A percentile compares a stretch with the other conserved stretches of the same genome.
Evolutionary conservation across 176 grass and related monocot genomes (phyloP).

Genomic region (Eleusine coracana): DNA sequence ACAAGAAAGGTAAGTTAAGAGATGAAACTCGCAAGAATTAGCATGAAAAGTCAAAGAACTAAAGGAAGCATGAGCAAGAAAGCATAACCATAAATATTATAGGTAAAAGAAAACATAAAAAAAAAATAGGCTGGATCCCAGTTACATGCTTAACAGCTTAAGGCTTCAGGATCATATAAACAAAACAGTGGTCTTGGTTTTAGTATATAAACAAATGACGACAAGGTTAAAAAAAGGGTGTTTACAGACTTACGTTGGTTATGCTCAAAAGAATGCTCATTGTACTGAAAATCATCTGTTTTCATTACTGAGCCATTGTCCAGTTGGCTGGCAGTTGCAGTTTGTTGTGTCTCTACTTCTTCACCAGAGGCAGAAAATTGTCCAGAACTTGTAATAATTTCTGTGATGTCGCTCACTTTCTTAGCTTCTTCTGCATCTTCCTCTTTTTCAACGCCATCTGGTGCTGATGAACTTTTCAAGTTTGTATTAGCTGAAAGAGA

Average conservation of each 20-base stretch:
- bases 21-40: neutral
- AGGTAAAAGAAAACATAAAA: neutral
- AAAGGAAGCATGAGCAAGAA: neutral
- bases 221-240: neutral
- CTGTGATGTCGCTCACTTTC: neutral
- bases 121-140: neutral
- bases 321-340: constrained; percentile 18
- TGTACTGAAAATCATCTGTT: constrained; percentile 37
- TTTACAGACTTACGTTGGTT: constrained; percentile 49
- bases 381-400: constrained; percentile 36
- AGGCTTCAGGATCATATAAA: neutral
- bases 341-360: constrained; percentile 36
- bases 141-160: neutral
- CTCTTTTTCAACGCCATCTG: constrained; percentile 24
- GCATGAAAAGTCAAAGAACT: neutral
- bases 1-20: neutral
- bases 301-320: constrained; percentile 33
- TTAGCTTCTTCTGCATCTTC: constrained; percentile 24
- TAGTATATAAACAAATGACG: neutral
- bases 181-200: neutral
- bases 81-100: neutral
- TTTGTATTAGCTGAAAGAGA: constrained; percentile 21
- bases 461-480: constrained; percentile 32
- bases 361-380: constrained; percentile 36
- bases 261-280: constrained; percentile 37